Conservation (phyloP, 2,329 filamentous ascomycete genomes). For the Botrytis porri region DNA sequence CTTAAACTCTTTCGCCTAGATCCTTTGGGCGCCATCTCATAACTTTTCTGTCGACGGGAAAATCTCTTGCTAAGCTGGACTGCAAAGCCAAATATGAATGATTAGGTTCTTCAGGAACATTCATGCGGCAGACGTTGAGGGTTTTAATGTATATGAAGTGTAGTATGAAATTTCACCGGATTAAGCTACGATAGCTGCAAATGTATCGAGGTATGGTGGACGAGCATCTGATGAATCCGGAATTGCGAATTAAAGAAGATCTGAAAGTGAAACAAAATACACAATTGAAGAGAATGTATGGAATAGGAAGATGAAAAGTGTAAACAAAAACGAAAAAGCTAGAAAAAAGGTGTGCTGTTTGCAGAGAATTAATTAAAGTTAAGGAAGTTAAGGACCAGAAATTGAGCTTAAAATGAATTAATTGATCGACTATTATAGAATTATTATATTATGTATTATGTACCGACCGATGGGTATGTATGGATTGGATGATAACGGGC, state of each 20-base stretch:
- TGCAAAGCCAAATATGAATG: slow-evolving; percentile 17
- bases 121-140: slow-evolving; percentile 18
- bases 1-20: slow-evolving; percentile 36
- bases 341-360: slow-evolving; percentile 7
- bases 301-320: background rate
- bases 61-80: slow-evolving; percentile 16
- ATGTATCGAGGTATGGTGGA: slow-evolving; percentile 5
- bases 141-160: slow-evolving; percentile 10
- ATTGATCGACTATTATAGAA: slow-evolving; percentile 5
- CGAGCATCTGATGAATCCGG: slow-evolving; percentile 14
- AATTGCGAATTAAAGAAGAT: slow-evolving; percentile 5
- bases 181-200: slow-evolving; percentile 18
- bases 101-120: slow-evolving; percentile 4
- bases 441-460: background rate
- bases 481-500: slow-evolving; percentile 5
- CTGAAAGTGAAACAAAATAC: background rate
- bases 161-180: slow-evolving; percentile 16
- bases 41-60: slow-evolving; percentile 14
- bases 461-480: background rate
- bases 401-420: slow-evolving; percentile 11
- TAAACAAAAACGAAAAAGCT: background rate
- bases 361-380: slow-evolving; percentile 21
- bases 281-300: slow-evolving; percentile 14
- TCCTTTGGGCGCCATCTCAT: slow-evolving; percentile 33
- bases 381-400: slow-evolving; percentile 16